These are phyloP conservation scores for Rhizopogon parksii DNA, from an alignment of 1,284 basidiomycete species.

Conservation along the genomic window DNA sequence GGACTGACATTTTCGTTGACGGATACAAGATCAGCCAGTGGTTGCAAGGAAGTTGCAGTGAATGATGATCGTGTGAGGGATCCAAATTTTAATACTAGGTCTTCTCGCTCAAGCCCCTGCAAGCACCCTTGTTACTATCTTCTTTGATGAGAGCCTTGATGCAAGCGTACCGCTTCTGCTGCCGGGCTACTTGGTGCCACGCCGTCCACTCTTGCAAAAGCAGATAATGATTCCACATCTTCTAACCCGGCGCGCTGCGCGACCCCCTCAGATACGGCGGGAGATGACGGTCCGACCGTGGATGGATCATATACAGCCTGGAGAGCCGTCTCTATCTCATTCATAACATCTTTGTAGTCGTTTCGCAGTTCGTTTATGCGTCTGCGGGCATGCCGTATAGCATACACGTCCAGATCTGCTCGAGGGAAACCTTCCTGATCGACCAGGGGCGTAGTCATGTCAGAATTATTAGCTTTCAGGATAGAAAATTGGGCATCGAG, in stretches of 20 bases:
- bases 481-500: slow-evolving; percentile 54
- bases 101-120: slow-evolving; percentile 66
- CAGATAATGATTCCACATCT: slow-evolving; percentile 5
- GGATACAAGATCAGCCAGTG: slow-evolving; percentile 65
- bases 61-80: slow-evolving; percentile 50
- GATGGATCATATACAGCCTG: slow-evolving; percentile 59
- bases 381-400: slow-evolving; percentile 68
- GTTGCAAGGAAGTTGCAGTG: slow-evolving; percentile 49
- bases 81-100: slow-evolving; percentile 71
- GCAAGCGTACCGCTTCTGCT: slow-evolving; percentile 58
- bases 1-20: slow-evolving; percentile 66
- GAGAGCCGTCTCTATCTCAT: slow-evolving; percentile 60
- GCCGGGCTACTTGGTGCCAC: slow-evolving; percentile 77
- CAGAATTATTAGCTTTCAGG: slow-evolving; percentile 52
- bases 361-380: slow-evolving; percentile 74
- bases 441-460: slow-evolving; percentile 66
- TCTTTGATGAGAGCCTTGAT: slow-evolving; percentile 4
- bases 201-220: slow-evolving; percentile 71
- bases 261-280: slow-evolving; percentile 6
- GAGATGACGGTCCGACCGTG: slow-evolving; percentile 13
- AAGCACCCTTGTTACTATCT: slow-evolving; percentile 2
- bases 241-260: slow-evolving; percentile 11
- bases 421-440: slow-evolving; percentile 84
- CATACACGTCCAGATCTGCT: slow-evolving; percentile 76
- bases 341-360: slow-evolving; percentile 62